Percentiles rank a stretch among this genome's conserved stretches.
These are phyloP conservation scores for Phytophthora foliorum DNA, from an alignment of 352 stramenopile species.

Conservation along the genomic window DNA sequence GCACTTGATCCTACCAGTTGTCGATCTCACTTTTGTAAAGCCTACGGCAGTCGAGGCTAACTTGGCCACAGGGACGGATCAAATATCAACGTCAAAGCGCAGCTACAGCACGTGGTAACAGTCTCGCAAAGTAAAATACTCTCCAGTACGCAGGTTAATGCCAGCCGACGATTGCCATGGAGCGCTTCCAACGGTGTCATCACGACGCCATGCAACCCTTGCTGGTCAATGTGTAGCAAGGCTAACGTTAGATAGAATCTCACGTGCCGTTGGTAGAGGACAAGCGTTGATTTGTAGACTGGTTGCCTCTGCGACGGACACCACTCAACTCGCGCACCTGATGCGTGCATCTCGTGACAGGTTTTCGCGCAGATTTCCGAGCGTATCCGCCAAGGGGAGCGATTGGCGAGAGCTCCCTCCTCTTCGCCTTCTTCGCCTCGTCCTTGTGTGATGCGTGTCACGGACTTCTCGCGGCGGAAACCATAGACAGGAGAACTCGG, in stretches of 20 bases:
- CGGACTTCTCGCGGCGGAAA: slow-evolving; percentile 6
- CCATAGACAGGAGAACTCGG: slow-evolving; percentile 19
- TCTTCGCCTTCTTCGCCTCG: slow-evolving; percentile 6
- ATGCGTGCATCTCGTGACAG: slow-evolving; percentile 6
- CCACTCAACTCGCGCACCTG: neutral
- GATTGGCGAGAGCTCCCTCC: slow-evolving; percentile 28
- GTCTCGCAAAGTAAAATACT: no score
- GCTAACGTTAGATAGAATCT: neutral
- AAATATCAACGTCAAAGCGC: no score
- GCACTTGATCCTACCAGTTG: no score
- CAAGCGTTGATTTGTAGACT: slow-evolving; percentile 5
- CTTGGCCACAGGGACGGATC: no score
- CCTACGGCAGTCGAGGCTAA: no score
- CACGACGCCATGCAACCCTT: neutral
- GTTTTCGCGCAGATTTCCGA: slow-evolving; percentile 13
- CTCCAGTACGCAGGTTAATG: neutral
- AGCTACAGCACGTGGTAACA: no score
- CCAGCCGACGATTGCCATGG: neutral
- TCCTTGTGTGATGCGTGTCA: slow-evolving; percentile 29
- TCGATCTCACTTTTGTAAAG: no score
- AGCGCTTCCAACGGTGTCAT: neutral
- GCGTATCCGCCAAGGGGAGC: neutral
- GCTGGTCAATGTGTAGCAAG: neutral
- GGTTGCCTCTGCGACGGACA: slow-evolving; percentile 2
- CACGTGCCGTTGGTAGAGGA: neutral